Evolutionary conservation across 306 rosid genomes (phyloP), one percentile per base, ranked within the genome.

Genomic region (Rubus idaeus): DNA sequence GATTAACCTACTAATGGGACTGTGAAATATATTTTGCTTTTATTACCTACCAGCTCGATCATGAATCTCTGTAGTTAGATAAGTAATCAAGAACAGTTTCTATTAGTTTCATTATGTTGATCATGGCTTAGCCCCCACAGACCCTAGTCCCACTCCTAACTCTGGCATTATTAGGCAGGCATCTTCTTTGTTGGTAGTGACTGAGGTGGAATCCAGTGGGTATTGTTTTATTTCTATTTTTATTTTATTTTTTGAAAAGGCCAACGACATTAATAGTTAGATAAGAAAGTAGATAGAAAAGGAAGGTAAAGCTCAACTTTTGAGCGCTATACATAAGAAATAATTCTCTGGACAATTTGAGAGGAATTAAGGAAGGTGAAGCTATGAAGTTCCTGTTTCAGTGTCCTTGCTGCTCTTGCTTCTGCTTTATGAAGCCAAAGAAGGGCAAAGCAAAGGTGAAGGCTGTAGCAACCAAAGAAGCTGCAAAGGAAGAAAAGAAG

Each of bases 351-450:
- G 21, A 44, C 17, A 21, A 10, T 39, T 47, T 71, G 51, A 21
- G 79, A 74, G 58, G 42, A 37, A 23, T 23, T 23, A 23, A 66
- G 70, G 79, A 49, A 10, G 73, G 78, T 41, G 52, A 76, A 75
- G 67, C 23, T 9, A 88, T 88, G 91, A 88, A 88, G 86, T 88
- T 86, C 84, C 86, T 88, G 68, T 88, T 88, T 66, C 91, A 88
- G 80, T 88, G 91, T 62, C 91, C 91, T 0, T 88, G 89, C 51
- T 86, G 91, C 42, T 88, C 91, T 5, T 88, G 91, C 53, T 88
- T 88, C 75, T 88, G 91, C 89, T 88, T 88, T 85, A 79, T 88
- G 91, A 88, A 88, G 86, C 99, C 99, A 37, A 84, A 88, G 76
- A 65, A 45, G 23, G 91, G 90, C 5, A 78, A 81, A 49, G 73